A percentile compares a stretch with the other conserved stretches of the same genome.
phyloP scores from a whole-genome alignment of 805 yeast genomes.

The Grigorovia humatica region DNA sequence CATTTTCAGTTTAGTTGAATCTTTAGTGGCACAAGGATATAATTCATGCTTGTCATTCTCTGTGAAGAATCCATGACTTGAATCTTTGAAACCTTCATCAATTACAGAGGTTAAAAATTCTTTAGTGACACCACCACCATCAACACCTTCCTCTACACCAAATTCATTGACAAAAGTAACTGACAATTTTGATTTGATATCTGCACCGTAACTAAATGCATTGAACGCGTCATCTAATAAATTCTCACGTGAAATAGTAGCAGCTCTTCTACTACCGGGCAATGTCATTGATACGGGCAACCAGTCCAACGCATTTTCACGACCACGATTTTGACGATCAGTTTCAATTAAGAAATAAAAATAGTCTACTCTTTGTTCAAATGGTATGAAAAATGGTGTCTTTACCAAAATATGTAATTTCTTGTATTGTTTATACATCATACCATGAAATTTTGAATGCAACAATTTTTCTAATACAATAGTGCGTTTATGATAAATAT shows the following conservation, averaged over 20 bases:
- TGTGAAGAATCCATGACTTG: conserved; percentile 29
- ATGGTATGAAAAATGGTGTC: conserved; percentile 73
- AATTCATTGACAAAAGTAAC: conserved; percentile 63
- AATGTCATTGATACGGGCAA: conserved; percentile 36
- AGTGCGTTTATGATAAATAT: conserved; percentile 1
- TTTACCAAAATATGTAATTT: conserved; percentile 45
- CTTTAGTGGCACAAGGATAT: conserved; percentile 41
- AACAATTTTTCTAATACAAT: conserved; percentile 1
- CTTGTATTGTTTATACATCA: conserved; percentile 14
- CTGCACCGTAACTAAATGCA: conserved; percentile 44
- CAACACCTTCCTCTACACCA: conserved; percentile 79
- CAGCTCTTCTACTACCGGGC: conserved; percentile 22
- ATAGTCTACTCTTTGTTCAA: conserved; percentile 59
- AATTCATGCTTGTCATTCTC: conserved; percentile 46
- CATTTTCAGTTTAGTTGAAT: conserved; percentile 25
- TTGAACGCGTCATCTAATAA: conserved; percentile 68
- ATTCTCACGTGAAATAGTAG: conserved; percentile 56
- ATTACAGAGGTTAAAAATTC: conserved; percentile 73
- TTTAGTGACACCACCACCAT: conserved; percentile 94
- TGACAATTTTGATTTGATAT: conserved; percentile 47
- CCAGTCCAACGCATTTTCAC: conserved; percentile 1
- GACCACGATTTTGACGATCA: conserved; percentile 33
- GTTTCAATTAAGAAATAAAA: conserved; percentile 53
- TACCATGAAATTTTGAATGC: conserved; percentile 1
- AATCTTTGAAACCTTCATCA: conserved; percentile 48